phyloP scores from a whole-genome alignment of 139 green algal genomes.

The Chlorella sp. region DNA sequence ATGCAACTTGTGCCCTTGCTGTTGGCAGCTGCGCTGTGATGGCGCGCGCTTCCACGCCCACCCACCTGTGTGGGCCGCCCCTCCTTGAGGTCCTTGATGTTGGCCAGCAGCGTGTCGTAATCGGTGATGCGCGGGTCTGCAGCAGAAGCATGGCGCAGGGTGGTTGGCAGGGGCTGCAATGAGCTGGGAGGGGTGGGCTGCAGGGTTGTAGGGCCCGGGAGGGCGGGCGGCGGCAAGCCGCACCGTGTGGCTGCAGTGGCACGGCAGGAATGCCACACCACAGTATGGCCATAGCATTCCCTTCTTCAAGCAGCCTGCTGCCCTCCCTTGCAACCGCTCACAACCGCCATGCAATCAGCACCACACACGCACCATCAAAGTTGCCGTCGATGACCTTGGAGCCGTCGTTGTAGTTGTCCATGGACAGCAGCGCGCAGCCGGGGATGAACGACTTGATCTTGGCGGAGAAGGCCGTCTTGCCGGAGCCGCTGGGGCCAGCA shows the following conservation, averaged over 20 bases:
- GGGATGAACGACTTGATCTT: slow-evolving; percentile 92
- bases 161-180: neutral
- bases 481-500: slow-evolving; percentile 91
- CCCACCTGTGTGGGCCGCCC: slow-evolving; percentile 76
- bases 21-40: no score
- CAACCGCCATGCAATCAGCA: no score
- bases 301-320: no score
- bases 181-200: neutral
- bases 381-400: slow-evolving; percentile 90
- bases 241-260: no score
- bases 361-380: slow-evolving; percentile 93
- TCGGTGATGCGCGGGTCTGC: slow-evolving; percentile 95
- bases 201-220: no score
- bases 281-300: no score
- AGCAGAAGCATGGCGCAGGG: neutral
- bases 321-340: no score
- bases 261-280: no score
- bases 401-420: slow-evolving; percentile 99
- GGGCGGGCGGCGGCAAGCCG: no score
- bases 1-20: no score
- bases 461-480: slow-evolving; percentile 96
- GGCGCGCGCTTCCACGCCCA: no score
- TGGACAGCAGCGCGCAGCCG: slow-evolving; percentile 84
- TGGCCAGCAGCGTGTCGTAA: slow-evolving; percentile 91
- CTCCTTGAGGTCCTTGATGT: slow-evolving; percentile 83